Evolutionary conservation across 768 basidiomycete genomes (phyloP).

Genomic region (Mycena vitilis): DNA sequence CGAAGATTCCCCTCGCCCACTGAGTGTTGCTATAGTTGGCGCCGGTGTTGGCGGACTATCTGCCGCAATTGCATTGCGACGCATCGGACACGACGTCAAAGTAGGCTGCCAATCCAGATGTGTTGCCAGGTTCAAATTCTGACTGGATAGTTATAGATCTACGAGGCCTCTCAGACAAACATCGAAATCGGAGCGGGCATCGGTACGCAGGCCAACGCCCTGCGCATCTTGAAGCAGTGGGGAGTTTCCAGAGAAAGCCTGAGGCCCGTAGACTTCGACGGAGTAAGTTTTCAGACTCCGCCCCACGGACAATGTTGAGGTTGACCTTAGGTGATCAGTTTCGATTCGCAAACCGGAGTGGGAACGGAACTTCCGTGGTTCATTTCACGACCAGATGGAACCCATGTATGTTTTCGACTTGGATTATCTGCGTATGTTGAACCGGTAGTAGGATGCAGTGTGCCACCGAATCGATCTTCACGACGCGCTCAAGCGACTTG

Average conservation of each 20-base stretch:
- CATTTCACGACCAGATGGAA: not conserved
- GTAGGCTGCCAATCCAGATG: not conserved
- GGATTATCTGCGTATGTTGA: not conserved
- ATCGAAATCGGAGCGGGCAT: slow-evolving; percentile 20
- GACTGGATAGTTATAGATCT: slow-evolving; percentile 1
- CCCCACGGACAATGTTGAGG: not conserved
- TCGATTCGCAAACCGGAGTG: not conserved
- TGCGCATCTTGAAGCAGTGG: slow-evolving; percentile 8
- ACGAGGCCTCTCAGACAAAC: slow-evolving; percentile 14
- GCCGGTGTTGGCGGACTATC: slow-evolving; percentile 2
- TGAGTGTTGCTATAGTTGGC: slow-evolving; percentile 1
- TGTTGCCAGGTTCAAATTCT: too few species aligned
- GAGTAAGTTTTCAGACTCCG: slow-evolving; percentile 9
- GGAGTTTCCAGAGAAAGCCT: slow-evolving; percentile 19
- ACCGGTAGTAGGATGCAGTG: not conserved
- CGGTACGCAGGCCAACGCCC: slow-evolving; percentile 10
- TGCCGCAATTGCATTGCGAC: not conserved
- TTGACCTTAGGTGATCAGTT: not conserved
- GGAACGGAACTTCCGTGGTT: not conserved
- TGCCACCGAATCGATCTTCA: not conserved
- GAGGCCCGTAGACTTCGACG: slow-evolving; percentile 12
- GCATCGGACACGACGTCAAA: slow-evolving; percentile 11
- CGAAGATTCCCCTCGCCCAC: not conserved
- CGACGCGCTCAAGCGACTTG: not conserved
- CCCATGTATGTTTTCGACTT: not conserved